Conservation (phyloP, 768 basidiomycete species). For the Boletus reticulatus region DNA sequence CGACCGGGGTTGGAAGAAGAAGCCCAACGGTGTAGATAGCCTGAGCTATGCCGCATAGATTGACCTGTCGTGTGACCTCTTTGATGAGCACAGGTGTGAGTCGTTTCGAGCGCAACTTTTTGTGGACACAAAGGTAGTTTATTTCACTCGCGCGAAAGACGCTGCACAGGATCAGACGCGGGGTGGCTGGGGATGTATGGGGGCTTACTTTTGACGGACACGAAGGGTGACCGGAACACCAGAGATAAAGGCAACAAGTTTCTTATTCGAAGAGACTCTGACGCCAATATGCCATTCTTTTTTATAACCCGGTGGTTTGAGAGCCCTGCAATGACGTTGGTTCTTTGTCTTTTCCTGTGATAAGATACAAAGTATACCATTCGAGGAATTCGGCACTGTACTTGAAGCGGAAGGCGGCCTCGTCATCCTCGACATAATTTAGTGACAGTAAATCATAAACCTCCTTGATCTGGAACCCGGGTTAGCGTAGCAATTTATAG, state of each 20-base stretch:
- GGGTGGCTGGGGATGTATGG: background rate
- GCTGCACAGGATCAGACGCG: constrained; percentile 37
- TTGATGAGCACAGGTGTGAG: constrained; percentile 96
- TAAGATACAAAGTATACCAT: constrained; percentile 54
- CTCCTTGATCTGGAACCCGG: constrained; percentile 67
- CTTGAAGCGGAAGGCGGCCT: constrained; percentile 94
- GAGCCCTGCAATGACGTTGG: constrained; percentile 58
- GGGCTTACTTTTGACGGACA: constrained; percentile 76
- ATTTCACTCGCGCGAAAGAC: constrained; percentile 80
- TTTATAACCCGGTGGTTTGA: constrained; percentile 90
- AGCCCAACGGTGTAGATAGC: constrained; percentile 96
- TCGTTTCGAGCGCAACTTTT: constrained; percentile 94
- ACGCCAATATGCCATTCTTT: constrained; percentile 97
- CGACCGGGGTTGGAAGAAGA: constrained; percentile 89
- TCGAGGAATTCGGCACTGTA: constrained; percentile 92
- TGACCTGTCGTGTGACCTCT: constrained; percentile 91
- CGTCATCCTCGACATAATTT: constrained; percentile 96
- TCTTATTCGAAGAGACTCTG: constrained; percentile 84
- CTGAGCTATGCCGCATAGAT: constrained; percentile 90
- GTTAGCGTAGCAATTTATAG: background rate
- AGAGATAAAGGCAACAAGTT: constrained; percentile 94
- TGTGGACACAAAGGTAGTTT: constrained; percentile 97
- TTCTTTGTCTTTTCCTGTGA: background rate
- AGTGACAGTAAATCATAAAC: constrained; percentile 88
- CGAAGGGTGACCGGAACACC: constrained; percentile 85